A percentile compares a stretch with the other conserved stretches of the same genome.
Conservation (phyloP, 2,329 filamentous ascomycete species). For the Tolypocladium ophioglossoides region DNA sequence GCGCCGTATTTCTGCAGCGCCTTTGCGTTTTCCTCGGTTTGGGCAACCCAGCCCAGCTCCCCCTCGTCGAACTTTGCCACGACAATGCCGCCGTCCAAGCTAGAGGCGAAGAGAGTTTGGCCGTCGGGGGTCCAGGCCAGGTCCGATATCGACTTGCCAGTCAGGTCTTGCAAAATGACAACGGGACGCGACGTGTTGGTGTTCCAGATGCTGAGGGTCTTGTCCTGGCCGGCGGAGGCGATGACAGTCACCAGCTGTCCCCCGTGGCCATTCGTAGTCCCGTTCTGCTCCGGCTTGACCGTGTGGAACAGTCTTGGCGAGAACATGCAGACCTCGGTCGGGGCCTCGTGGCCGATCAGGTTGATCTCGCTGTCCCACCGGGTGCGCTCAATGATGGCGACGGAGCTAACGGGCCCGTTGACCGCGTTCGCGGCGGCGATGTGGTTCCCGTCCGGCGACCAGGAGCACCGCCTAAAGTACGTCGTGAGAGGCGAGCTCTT, state of each 20-base stretch:
- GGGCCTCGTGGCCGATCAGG: constrained; percentile 91
- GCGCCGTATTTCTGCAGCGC: constrained; percentile 87
- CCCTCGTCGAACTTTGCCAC: constrained; percentile 72
- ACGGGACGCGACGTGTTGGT: constrained; percentile 89
- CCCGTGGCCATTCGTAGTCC: constrained; percentile 29
- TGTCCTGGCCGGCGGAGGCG: constrained; percentile 93
- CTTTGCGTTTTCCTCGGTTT: constrained; percentile 81
- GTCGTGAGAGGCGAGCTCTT: constrained; percentile 87
- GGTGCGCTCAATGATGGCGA: constrained; percentile 87
- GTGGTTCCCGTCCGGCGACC: constrained; percentile 94
- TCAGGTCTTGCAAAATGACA: constrained; percentile 79
- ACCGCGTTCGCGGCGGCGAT: constrained; percentile 96
- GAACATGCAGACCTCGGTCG: constrained; percentile 94
- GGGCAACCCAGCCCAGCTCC: constrained; percentile 82
- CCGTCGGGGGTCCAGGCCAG: constrained; percentile 91
- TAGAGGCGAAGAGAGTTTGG: constrained; percentile 73
- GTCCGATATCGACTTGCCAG: constrained; percentile 87
- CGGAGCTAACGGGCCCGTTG: constrained; percentile 93
- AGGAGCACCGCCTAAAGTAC: constrained; percentile 92
- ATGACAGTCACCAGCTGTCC: constrained; percentile 74
- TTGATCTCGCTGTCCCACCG: constrained; percentile 96
- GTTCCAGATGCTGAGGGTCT: constrained; percentile 94
- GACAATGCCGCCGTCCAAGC: constrained; percentile 81
- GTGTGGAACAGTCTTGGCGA: constrained; percentile 82
- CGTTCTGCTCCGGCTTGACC: constrained; percentile 49